Evolutionary conservation across 257 asterid genomes (phyloP), one percentile per base, ranked within the genome.

Genomic region (Primulina eburnea): DNA sequence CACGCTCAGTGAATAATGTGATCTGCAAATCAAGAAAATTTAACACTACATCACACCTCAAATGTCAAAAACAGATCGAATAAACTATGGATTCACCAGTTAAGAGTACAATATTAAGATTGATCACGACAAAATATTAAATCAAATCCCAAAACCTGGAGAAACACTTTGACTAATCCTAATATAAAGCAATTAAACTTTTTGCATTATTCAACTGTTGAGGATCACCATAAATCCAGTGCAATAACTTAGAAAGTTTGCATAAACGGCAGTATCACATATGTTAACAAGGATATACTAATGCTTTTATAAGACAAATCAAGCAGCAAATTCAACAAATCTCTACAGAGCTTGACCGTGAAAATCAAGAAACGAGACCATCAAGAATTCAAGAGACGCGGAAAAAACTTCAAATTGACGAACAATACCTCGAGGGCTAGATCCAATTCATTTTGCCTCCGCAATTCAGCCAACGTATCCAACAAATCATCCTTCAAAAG

Each of bases 401-500:
- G 4, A 9, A 10, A 12, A 43, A 43, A 43, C 30, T 18, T 26
- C 7, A 52, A 57, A 24, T 4, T 5, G 29, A 28, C 7, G 21
- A 47, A 63, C 2, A 71, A 58, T 65, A 84, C 88, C 86, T 76
- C 71, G 70, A 84, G 71, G 69, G 94, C 79, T 71, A 89, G 78
- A 66, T 85, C 82, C 70, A 85, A 50, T 69, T 89, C 85, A 52
- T 89, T 85, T 67, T 89, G 96, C 76, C 95, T 83, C 82, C 82
- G 92, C 76, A 89, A 73, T 73, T 89, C 95, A 38, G 82, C 75
- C 71, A 89, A 71, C 5, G 88, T 38, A 67, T 85, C 90, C 81
- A 85, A 64, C 71, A 89, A 78, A 73, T 89, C 96, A 68, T 84
- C 85, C 78, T 85, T 89, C 80, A 89, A 72, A 68, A 89, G 90